Percentiles rank a stretch among this genome's conserved stretches.
These are phyloP conservation scores for Eleusine coracana DNA, from an alignment of 176 grass and related monocot species.

Conservation along the genomic window DNA sequence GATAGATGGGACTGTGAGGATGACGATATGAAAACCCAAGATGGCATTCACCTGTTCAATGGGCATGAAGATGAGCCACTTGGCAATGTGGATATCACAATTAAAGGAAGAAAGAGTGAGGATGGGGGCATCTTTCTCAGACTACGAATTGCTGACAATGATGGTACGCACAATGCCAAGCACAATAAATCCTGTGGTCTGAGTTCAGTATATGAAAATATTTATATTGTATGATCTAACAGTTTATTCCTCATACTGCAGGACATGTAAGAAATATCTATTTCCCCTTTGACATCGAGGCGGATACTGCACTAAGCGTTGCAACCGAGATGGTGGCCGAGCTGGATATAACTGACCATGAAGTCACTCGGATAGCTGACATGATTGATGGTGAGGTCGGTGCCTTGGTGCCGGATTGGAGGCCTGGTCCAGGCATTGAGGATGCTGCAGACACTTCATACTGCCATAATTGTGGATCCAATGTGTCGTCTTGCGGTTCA, in stretches of 20 bases:
- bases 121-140: constrained; percentile 78
- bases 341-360: constrained; percentile 90
- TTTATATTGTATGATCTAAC: neutral
- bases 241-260: constrained; percentile 48
- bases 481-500: constrained; percentile 70
- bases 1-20: constrained; percentile 61
- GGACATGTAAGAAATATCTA: constrained; percentile 79
- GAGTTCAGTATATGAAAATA: constrained; percentile 24
- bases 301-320: constrained; percentile 78
- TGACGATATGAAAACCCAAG: constrained; percentile 57
- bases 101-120: constrained; percentile 78
- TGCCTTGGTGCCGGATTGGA: constrained; percentile 84
- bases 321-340: constrained; percentile 91
- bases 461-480: constrained; percentile 70
- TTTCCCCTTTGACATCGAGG: constrained; percentile 80
- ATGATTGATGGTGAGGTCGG: constrained; percentile 92
- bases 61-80: constrained; percentile 67
- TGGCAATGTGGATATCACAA: constrained; percentile 78
- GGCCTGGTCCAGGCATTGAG: constrained; percentile 75
- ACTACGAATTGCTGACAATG: constrained; percentile 72
- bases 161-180: constrained; percentile 55
- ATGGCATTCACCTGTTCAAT: constrained; percentile 75
- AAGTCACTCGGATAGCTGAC: constrained; percentile 87
- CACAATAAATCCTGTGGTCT: constrained; percentile 14
- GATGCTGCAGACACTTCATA: constrained; percentile 52